Evolutionary conservation across 2,329 filamentous ascomycete species (phyloP).

Genomic region (Sporothrix pseudoabietina): DNA sequence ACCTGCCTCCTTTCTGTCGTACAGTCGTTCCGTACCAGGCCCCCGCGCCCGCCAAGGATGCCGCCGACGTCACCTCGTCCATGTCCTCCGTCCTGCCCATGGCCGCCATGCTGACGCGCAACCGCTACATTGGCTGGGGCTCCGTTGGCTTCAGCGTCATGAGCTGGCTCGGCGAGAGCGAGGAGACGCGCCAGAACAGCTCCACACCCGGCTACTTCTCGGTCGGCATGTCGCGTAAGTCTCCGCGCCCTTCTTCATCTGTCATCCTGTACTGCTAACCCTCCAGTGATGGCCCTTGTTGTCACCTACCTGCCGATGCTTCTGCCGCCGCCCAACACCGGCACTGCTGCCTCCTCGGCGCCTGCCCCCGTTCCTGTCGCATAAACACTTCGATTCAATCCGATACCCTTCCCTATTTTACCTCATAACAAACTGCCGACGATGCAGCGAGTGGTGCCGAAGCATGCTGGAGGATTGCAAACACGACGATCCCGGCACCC

Average conservation of each 20-base stretch:
- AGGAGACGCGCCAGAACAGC: constrained; percentile 64
- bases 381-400: constrained; percentile 17
- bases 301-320: constrained; percentile 46
- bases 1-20: constrained; percentile 27
- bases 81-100: constrained; percentile 82
- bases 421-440: not conserved
- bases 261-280: not conserved
- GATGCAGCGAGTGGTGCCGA: not conserved
- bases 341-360: constrained; percentile 37
- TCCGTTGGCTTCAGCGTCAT: constrained; percentile 74
- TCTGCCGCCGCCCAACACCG: constrained; percentile 39
- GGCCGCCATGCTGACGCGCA: constrained; percentile 92
- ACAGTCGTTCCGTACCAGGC: constrained; percentile 87
- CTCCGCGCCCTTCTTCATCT: not conserved
- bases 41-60: constrained; percentile 64
- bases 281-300: constrained; percentile 42
- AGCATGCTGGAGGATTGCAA: not conserved
- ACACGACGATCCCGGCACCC: not conserved
- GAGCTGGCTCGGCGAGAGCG: constrained; percentile 75
- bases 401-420: not conserved
- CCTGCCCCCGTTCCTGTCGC: constrained; percentile 38
- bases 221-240: constrained; percentile 44
- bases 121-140: constrained; percentile 76
- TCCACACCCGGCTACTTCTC: constrained; percentile 61
- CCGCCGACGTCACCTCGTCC: constrained; percentile 71